Conservation (phyloP, 1,139 yeast genomes). For the Pichia sp. region DNA sequence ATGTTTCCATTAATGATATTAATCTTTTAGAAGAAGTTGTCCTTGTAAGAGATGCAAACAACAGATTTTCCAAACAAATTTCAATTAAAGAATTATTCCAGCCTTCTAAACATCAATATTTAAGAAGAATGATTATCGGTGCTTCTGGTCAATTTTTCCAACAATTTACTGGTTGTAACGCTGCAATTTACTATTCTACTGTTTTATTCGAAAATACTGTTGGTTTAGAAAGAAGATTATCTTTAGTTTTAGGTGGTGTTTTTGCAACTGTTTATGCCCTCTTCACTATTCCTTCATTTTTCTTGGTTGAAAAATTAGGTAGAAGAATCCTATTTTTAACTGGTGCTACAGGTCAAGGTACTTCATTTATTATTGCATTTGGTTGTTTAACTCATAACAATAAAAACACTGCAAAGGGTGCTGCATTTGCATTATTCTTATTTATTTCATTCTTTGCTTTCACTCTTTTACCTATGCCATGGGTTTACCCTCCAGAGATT, state of each 20-base stretch:
- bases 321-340: slow-evolving; percentile 47
- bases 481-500: slow-evolving; percentile 44
- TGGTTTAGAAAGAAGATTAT: slow-evolving; percentile 43
- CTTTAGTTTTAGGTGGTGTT: slow-evolving; percentile 59
- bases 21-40: slow-evolving; percentile 40
- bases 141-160: slow-evolving; percentile 60
- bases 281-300: slow-evolving; percentile 58
- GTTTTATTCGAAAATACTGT: slow-evolving; percentile 53
- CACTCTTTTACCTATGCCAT: slow-evolving; percentile 37
- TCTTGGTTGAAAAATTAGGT: slow-evolving; percentile 57
- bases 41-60: slow-evolving; percentile 32
- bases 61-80: slow-evolving; percentile 31
- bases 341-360: slow-evolving; percentile 39
- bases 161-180: slow-evolving; percentile 49
- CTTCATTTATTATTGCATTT: slow-evolving; percentile 36
- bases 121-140: slow-evolving; percentile 52
- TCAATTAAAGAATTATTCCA: slow-evolving; percentile 43
- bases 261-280: slow-evolving; percentile 57
- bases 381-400: slow-evolving; percentile 34
- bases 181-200: slow-evolving; percentile 63
- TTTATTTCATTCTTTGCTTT: slow-evolving; percentile 38
- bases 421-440: slow-evolving; percentile 44
- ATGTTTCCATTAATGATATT: slow-evolving; percentile 37
- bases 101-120: slow-evolving; percentile 53
- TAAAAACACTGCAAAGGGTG: slow-evolving; percentile 35